phyloP scores from a whole-genome alignment of 1,284 basidiomycete genomes.

The Salmacisia buchloeana region DNA sequence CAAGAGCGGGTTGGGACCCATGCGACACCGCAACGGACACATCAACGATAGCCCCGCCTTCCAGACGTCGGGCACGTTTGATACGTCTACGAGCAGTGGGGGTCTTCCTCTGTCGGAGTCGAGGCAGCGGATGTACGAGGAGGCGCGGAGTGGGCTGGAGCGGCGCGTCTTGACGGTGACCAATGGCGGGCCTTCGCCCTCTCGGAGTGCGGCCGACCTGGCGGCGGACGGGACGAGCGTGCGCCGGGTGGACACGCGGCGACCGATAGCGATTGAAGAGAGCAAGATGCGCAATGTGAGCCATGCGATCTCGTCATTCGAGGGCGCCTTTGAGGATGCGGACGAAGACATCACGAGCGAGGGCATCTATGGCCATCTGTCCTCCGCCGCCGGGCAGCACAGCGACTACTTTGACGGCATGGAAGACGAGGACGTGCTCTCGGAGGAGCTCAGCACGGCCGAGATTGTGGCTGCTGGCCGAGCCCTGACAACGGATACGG shows the following conservation, averaged over 20 bases:
- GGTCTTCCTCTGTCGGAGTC: neutral
- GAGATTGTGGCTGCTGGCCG: slow-evolving; percentile 6
- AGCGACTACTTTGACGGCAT: neutral
- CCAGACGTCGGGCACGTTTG: slow-evolving; percentile 27
- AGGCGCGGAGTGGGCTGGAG: slow-evolving; percentile 1
- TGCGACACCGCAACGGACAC: slow-evolving; percentile 38
- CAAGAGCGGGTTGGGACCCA: slow-evolving; percentile 17
- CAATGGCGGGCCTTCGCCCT: too few species aligned
- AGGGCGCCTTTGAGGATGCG: slow-evolving; percentile 6
- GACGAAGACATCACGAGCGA: neutral
- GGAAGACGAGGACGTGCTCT: neutral
- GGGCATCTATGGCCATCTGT: too few species aligned
- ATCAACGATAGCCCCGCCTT: slow-evolving; percentile 38
- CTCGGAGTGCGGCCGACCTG: too few species aligned
- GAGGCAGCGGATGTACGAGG: slow-evolving; percentile 3
- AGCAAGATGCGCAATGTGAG: slow-evolving; percentile 1
- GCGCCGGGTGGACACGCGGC: neutral
- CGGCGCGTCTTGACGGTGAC: neutral
- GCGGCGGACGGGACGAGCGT: neutral
- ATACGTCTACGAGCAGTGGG: slow-evolving; percentile 17
- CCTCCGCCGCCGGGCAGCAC: too few species aligned
- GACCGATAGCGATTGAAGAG: neutral
- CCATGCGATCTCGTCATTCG: neutral
- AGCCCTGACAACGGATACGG: neutral
- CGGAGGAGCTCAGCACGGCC: slow-evolving; percentile 6